These are phyloP conservation scores for Breynia disticha DNA, from an alignment of 441 rosid genomes.

Conservation along the genomic window DNA sequence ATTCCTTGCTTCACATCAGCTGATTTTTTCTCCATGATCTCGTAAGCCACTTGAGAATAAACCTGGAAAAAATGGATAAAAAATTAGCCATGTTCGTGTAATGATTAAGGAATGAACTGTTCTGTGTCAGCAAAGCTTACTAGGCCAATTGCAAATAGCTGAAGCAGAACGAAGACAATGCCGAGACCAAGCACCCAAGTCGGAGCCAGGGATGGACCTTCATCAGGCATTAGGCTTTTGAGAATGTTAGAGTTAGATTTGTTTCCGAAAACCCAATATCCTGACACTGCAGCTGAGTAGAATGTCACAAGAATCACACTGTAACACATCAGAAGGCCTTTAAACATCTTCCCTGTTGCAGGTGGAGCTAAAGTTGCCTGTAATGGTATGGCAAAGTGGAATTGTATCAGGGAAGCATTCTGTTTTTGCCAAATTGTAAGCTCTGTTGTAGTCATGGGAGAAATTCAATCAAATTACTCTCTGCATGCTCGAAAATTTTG, in stretches of 20 bases:
- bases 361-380: conserved; percentile 98
- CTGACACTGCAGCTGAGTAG: conserved; percentile 69
- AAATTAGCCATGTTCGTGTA: neutral
- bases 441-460: neutral
- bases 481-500: too few species aligned
- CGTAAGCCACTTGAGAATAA: conserved; percentile 91
- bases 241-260: conserved; percentile 70
- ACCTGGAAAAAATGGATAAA: conserved; percentile 33
- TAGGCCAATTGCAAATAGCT: conserved; percentile 83
- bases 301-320: conserved; percentile 62
- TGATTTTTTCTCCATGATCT: conserved; percentile 73
- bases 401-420: neutral
- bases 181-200: conserved; percentile 63
- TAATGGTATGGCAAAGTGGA: neutral
- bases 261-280: conserved; percentile 76
- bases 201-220: conserved; percentile 71
- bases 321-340: conserved; percentile 80
- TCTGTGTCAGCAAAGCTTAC: conserved; percentile 32
- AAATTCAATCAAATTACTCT: too few species aligned
- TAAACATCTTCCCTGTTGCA: conserved; percentile 93
- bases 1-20: conserved; percentile 77
- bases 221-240: conserved; percentile 71
- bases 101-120: neutral
- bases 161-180: conserved; percentile 64
- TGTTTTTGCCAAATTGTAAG: neutral